Base-by-base conservation (phyloP, 2,329 filamentous ascomycete species). In the Aaosphaeria pasadenensis region DNA sequence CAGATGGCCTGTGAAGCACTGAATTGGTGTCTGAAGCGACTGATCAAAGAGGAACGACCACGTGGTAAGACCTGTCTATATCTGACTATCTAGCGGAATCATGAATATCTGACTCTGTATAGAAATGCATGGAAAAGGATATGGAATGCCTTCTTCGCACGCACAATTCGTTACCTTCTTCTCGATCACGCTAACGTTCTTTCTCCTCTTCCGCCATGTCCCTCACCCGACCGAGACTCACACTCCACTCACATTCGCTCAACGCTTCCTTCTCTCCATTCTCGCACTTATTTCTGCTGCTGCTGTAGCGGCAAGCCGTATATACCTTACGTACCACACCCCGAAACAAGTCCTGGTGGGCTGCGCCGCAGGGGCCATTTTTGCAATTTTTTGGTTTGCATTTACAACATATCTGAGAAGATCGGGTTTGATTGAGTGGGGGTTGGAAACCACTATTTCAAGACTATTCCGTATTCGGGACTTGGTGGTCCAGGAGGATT, bases 141-240 rank as follows among this genome's bases (percentile, higher is more conserved):
- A 99, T 67, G 95, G 94, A 60, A 99, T 99, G 95, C 94, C 94
- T 7, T 86, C 83, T 6, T 96, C 91, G 35, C 94, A 99, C 73
- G 88, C 94, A 6, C 94, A 99, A 74, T 99, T 96, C 69, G 88
- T 92, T 52, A 82, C 87, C 47, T 99, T 90, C 77, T 97, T 96
- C 80, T 87, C 89, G 49, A 75, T 95, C 48, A 94, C 88, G 53
- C 74, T 97, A 50, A 78, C 83, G 28, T 77, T 99, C 17, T 97
- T 97, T 75, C 79, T 99, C 40, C 79, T 96, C 41, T 76, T 91
- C 51, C 83, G 92, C 51, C 91, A 96, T 70, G 57, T 61, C 11
- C 71, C 72, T 4, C 64, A 74, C 46, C 47, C 78, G 66, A 66
- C 74, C 58, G 74, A 77, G 29, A 73, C 73, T 41, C 74, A 74